Conservation (phyloP, 495 filamentous ascomycete species). For the Jackrogersella minutella region DNA sequence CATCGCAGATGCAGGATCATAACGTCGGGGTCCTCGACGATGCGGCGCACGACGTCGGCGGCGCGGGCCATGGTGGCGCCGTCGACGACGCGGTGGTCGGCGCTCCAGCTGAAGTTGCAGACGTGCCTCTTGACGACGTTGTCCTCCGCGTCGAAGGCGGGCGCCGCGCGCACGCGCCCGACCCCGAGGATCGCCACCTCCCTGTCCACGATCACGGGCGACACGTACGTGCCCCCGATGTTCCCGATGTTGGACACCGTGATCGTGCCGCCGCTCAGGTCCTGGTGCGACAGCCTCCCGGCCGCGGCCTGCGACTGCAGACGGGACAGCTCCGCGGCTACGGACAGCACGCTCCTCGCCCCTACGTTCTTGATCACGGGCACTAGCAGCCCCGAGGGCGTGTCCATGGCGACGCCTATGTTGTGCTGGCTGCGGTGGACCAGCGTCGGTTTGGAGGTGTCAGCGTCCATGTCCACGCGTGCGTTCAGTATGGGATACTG, state of each 20-base stretch:
- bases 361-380: constrained; percentile 93
- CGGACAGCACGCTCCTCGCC: constrained; percentile 72
- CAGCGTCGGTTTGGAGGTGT: constrained; percentile 67
- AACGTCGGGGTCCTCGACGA: constrained; percentile 81
- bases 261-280: constrained; percentile 88
- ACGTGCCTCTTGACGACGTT: constrained; percentile 69
- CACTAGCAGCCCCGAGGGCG: constrained; percentile 86
- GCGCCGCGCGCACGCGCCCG: constrained; percentile 76
- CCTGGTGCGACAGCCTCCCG: constrained; percentile 77
- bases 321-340: constrained; percentile 78
- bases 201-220: constrained; percentile 85
- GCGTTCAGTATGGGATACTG: constrained; percentile 89
- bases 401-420: constrained; percentile 96
- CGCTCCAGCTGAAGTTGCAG: constrained; percentile 94
- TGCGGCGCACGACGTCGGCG: constrained; percentile 76
- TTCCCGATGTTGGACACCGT: constrained; percentile 98
- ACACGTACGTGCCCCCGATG: constrained; percentile 91
- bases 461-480: constrained; percentile 68
- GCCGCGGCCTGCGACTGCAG: constrained; percentile 73
- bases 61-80: constrained; percentile 92
- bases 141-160: constrained; percentile 70
- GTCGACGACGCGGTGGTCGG: constrained; percentile 94
- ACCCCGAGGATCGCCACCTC: constrained; percentile 95
- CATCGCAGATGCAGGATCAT: constrained; percentile 74
- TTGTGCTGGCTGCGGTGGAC: constrained; percentile 86